phyloP scores from a whole-genome alignment of 768 basidiomycete species.

The Steccherinum ochraceum region DNA sequence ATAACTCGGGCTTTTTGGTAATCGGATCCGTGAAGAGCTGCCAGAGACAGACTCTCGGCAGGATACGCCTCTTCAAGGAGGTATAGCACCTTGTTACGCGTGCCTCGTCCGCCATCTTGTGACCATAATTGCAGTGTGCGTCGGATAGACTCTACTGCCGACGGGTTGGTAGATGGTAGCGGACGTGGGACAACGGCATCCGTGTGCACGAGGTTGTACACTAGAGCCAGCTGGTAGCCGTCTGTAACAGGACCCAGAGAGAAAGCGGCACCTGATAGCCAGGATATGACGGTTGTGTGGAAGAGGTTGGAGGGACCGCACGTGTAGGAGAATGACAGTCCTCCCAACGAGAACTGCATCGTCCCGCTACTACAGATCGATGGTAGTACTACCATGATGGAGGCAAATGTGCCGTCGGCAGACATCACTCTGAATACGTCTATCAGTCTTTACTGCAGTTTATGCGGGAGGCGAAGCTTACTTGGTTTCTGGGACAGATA shows the following conservation, averaged over 20 bases:
- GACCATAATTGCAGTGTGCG: too few species aligned
- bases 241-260: conserved; percentile 34
- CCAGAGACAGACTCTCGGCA: too few species aligned
- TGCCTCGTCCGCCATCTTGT: too few species aligned
- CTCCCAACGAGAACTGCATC: not conserved
- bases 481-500: conserved; percentile 26
- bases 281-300: not conserved
- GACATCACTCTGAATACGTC: too few species aligned
- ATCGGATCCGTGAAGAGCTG: too few species aligned
- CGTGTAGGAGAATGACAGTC: conserved; percentile 6
- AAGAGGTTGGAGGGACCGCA: not conserved
- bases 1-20: too few species aligned
- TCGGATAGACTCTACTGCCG: too few species aligned
- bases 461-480: not conserved
- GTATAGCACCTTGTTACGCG: too few species aligned
- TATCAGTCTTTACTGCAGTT: conserved; percentile 38
- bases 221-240: not conserved
- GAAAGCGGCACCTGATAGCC: conserved; percentile 44
- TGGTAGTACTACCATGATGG: not conserved
- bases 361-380: not conserved
- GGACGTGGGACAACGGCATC: too few species aligned
- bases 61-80: too few species aligned
- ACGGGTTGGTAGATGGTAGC: too few species aligned
- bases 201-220: conserved; percentile 6
- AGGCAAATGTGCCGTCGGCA: not conserved